phyloP scores from a whole-genome alignment of 2,329 filamentous ascomycete genomes.

The Pseudofabraea citricarpa region DNA sequence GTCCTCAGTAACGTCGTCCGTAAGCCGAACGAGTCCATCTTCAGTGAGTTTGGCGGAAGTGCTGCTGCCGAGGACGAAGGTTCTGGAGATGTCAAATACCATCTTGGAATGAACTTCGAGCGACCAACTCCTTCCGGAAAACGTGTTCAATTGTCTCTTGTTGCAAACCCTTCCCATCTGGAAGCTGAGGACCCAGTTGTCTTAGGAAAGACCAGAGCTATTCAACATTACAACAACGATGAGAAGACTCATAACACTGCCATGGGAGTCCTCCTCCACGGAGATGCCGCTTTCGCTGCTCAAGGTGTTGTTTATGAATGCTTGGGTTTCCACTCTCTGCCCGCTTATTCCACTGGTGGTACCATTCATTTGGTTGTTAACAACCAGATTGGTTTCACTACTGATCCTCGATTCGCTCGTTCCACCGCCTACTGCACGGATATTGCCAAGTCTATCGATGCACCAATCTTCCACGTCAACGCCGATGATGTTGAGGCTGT shows the following conservation, averaged over 20 bases:
- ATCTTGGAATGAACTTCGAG: slow-evolving; percentile 99
- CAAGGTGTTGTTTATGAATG: slow-evolving; percentile 99
- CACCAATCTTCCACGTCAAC: slow-evolving; percentile 98
- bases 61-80: slow-evolving; percentile 88
- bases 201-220: slow-evolving; percentile 93
- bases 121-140: slow-evolving; percentile 96
- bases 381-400: slow-evolving; percentile 99
- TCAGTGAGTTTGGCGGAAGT: slow-evolving; percentile 93
- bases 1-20: slow-evolving; percentile 97
- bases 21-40: slow-evolving; percentile 99
- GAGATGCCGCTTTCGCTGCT: slow-evolving; percentile 93
- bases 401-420: slow-evolving; percentile 92
- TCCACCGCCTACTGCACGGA: slow-evolving; percentile 99
- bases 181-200: slow-evolving; percentile 98
- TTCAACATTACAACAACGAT: slow-evolving; percentile 98
- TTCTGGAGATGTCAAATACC: slow-evolving; percentile 98
- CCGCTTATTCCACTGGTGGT: slow-evolving; percentile 93
- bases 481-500: slow-evolving; percentile 97
- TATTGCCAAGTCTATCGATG: slow-evolving; percentile 98
- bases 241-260: slow-evolving; percentile 83
- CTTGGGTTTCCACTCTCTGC: slow-evolving; percentile 93
- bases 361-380: slow-evolving; percentile 97
- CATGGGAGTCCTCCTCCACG: slow-evolving; percentile 94
- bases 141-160: slow-evolving; percentile 97
- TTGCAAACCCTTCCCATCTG: slow-evolving; percentile 96